phyloP scores from a whole-genome alignment of 768 basidiomycete genomes.

The Tremella yokohamensis region DNA sequence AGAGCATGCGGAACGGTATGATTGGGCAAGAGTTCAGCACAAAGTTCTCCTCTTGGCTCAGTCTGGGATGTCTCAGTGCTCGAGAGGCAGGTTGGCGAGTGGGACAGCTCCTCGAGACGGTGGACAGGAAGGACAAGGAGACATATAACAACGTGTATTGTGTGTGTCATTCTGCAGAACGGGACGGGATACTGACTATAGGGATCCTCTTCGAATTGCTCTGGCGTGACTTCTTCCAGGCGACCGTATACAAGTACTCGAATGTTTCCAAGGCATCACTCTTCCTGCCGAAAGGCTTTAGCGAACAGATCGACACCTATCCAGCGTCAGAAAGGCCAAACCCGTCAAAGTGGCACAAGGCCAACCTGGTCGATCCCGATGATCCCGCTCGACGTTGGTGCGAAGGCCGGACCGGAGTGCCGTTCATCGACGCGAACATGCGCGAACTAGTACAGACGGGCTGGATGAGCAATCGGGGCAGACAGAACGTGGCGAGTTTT shows the following conservation, averaged over 20 bases:
- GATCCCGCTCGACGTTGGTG: slow-evolving; percentile 47
- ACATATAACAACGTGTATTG: slow-evolving; percentile 51
- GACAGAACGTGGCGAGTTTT: slow-evolving; percentile 56
- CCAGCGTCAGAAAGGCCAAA: slow-evolving; percentile 28
- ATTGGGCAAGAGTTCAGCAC: slow-evolving; percentile 54
- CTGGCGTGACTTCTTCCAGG: slow-evolving; percentile 55
- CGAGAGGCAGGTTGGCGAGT: slow-evolving; percentile 45
- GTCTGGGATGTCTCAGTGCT: slow-evolving; percentile 47
- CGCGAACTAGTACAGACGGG: slow-evolving; percentile 51
- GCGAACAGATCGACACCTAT: slow-evolving; percentile 41
- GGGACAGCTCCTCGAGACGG: slow-evolving; percentile 29
- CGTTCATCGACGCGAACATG: slow-evolving; percentile 54
- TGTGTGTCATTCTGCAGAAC: slow-evolving; percentile 15
- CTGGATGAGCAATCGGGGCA: slow-evolving; percentile 54
- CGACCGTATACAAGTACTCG: slow-evolving; percentile 42
- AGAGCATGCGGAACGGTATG: slow-evolving; percentile 53
- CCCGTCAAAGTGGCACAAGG: slow-evolving; percentile 28
- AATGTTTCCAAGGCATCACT: slow-evolving; percentile 38
- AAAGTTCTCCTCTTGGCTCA: slow-evolving; percentile 54
- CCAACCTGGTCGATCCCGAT: slow-evolving; percentile 32
- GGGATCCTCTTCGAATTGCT: slow-evolving; percentile 53
- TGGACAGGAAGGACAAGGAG: slow-evolving; percentile 42
- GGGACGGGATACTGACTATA: neutral
- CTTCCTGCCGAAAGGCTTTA: slow-evolving; percentile 53
- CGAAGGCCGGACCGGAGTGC: slow-evolving; percentile 52